Conservation (phyloP, 495 filamentous ascomycete species). For the Neurospora sp. region DNA sequence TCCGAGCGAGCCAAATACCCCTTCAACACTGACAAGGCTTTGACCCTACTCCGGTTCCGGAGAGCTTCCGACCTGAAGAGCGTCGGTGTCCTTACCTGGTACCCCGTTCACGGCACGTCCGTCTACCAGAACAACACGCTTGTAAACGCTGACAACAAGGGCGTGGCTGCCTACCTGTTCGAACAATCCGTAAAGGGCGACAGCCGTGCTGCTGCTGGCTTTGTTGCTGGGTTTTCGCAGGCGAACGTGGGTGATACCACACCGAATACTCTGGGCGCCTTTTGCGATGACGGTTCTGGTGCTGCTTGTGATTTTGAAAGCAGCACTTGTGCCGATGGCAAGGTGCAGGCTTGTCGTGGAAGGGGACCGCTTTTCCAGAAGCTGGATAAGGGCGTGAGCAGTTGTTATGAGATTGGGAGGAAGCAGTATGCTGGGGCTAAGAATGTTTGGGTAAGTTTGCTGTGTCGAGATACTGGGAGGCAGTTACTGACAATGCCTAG, state of each 20-base stretch:
- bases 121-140: conserved; percentile 89
- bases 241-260: conserved; percentile 88
- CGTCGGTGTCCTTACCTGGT: conserved; percentile 79
- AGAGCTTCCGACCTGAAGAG: conserved; percentile 49
- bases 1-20: conserved; percentile 65
- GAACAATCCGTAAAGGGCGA: conserved; percentile 55
- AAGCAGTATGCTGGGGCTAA: conserved; percentile 56
- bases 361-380: conserved; percentile 66
- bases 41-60: conserved; percentile 77
- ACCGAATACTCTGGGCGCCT: conserved; percentile 79
- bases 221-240: conserved; percentile 89
- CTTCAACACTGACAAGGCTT: conserved; percentile 65
- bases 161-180: conserved; percentile 73
- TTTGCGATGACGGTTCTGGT: conserved; percentile 65
- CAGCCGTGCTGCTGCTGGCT: conserved; percentile 40
- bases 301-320: conserved; percentile 54
- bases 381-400: conserved; percentile 58
- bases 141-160: conserved; percentile 93
- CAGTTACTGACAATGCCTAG: conserved; percentile 11
- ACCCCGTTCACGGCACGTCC: conserved; percentile 85
- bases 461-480: too few species aligned
- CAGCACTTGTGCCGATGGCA: conserved; percentile 66
- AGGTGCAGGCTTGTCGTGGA: conserved; percentile 66
- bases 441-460: conserved; percentile 37
- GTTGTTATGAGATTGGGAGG: conserved; percentile 64